phyloP scores from a whole-genome alignment of 2,329 filamentous ascomycete species.

The Aspergillus proliferans region DNA sequence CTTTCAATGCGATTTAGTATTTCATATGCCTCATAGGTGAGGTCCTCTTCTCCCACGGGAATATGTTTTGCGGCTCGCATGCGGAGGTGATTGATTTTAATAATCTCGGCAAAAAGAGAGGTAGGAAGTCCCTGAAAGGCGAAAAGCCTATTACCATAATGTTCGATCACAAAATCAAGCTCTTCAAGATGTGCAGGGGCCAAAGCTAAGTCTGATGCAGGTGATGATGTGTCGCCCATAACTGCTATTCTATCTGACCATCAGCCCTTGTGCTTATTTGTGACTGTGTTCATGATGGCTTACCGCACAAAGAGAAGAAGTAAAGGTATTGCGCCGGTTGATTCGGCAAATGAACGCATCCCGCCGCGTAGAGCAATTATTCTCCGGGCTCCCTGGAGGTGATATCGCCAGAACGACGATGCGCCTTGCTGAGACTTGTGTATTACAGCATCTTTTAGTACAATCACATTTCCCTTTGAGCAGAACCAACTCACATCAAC shows the following conservation, averaged over 20 bases:
- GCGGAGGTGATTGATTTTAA: slow-evolving; percentile 34
- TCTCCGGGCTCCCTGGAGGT: slow-evolving; percentile 28
- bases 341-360: slow-evolving; percentile 14
- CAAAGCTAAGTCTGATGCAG: slow-evolving; percentile 25
- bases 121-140: slow-evolving; percentile 27
- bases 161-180: slow-evolving; percentile 18
- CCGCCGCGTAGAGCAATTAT: slow-evolving; percentile 31
- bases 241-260: slow-evolving; percentile 20
- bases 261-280: neutral
- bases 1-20: slow-evolving; percentile 21
- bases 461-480: neutral
- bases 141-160: slow-evolving; percentile 11
- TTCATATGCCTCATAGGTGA: slow-evolving; percentile 12
- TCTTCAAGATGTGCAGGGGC: slow-evolving; percentile 18
- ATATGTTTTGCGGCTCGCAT: slow-evolving; percentile 7
- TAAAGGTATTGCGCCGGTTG: slow-evolving; percentile 15
- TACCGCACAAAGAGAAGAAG: slow-evolving; percentile 23
- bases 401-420: slow-evolving; percentile 29
- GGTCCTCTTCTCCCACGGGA: neutral
- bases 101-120: slow-evolving; percentile 27
- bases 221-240: slow-evolving; percentile 33
- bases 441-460: neutral
- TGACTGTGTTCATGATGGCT: slow-evolving; percentile 10
- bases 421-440: slow-evolving; percentile 24
- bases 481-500: slow-evolving; percentile 22